Percentiles rank a stretch among this genome's conserved stretches.
These are phyloP conservation scores for Phaffomyces opuntiae DNA, from an alignment of 805 yeast genomes.

Conservation along the genomic window DNA sequence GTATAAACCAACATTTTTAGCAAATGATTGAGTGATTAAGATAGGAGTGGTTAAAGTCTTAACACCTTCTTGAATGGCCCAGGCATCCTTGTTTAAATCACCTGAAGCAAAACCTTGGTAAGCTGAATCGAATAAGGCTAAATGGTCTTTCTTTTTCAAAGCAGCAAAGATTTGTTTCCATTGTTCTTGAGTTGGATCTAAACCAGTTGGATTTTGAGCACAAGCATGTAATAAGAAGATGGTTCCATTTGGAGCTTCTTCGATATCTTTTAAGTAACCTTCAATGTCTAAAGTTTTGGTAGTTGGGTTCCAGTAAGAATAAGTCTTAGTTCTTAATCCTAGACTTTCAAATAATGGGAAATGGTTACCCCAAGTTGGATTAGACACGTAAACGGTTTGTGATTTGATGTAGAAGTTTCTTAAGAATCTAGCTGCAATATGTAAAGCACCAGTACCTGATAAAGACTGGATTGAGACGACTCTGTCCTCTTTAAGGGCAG, in stretches of 20 bases:
- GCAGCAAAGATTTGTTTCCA: constrained; percentile 69
- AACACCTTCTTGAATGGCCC: constrained; percentile 61
- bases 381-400: constrained; percentile 58
- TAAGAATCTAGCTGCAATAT: constrained; percentile 62
- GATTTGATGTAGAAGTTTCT: constrained; percentile 28
- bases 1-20: constrained; percentile 93
- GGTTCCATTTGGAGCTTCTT: constrained; percentile 67
- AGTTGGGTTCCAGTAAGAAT: constrained; percentile 81
- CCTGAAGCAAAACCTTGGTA: constrained; percentile 98
- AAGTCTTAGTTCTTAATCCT: constrained; percentile 60
- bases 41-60: constrained; percentile 46
- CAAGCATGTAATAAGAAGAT: constrained; percentile 85
- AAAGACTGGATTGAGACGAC: constrained; percentile 66
- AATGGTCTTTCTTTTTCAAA: constrained; percentile 53
- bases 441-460: constrained; percentile 89
- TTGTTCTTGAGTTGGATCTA: constrained; percentile 80
- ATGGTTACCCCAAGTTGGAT: constrained; percentile 99
- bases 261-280: constrained; percentile 59
- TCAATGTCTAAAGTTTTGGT: constrained; percentile 65
- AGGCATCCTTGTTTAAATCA: constrained; percentile 73
- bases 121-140: constrained; percentile 87
- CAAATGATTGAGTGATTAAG: constrained; percentile 88
- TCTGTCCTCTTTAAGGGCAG: constrained; percentile 39
- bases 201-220: constrained; percentile 97
- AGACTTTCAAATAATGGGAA: constrained; percentile 66